Evolutionary conservation across 225 moss, liverwort and hornwort genomes (phyloP).

Genomic region (Sphagnum contortum): DNA sequence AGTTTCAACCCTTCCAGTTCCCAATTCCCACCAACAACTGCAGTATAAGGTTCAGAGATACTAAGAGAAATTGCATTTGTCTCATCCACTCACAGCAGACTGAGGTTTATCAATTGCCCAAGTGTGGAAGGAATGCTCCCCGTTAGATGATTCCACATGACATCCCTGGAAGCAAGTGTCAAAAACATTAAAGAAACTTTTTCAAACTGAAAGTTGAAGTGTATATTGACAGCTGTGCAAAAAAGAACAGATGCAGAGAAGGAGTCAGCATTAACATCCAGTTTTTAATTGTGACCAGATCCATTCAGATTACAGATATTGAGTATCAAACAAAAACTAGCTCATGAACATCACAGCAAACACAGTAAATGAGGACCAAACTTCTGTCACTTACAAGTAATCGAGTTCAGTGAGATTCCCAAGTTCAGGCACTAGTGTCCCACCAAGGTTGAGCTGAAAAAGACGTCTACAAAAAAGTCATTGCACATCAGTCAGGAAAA

Average conservation of each 20-base stretch:
- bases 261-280: neutral
- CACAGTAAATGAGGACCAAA: neutral
- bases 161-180: conserved; percentile 32
- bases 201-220: neutral
- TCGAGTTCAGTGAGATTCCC: conserved; percentile 30
- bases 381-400: conserved; percentile 39
- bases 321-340: neutral
- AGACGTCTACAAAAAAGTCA: conserved; percentile 39
- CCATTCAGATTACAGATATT: too few species aligned
- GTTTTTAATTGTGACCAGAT: too few species aligned
- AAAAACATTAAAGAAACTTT: neutral
- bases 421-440: conserved; percentile 58
- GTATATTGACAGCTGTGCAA: neutral
- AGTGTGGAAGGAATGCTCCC: conserved; percentile 58
- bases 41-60: conserved; percentile 1
- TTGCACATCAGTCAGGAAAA: neutral
- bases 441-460: conserved; percentile 22
- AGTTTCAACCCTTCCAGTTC: too few species aligned
- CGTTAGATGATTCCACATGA: conserved; percentile 82
- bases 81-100: conserved; percentile 41
- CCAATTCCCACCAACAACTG: neutral
- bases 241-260: neutral
- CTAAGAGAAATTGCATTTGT: neutral
- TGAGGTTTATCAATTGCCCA: conserved; percentile 34
- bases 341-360: neutral